Evolutionary conservation across 2,329 filamentous ascomycete genomes (phyloP), one percentile per base, ranked within the genome.

Genomic region (Calonectria fujianensis): DNA sequence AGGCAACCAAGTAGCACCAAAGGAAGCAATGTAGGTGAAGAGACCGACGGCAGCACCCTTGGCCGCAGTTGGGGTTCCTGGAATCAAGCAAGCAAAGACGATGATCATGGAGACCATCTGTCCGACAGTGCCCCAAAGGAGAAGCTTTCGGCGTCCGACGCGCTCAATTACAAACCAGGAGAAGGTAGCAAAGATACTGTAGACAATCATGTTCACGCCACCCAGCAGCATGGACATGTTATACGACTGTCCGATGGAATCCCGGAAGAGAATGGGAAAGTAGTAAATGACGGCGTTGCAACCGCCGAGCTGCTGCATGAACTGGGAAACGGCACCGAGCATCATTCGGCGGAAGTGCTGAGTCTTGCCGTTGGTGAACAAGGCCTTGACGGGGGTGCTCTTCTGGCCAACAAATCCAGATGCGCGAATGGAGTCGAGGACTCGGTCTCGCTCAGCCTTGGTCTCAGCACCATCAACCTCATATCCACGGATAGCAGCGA

Each of bases 11-110:
- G 91, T 92, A 0, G 92, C 91, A 41, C 92, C 93, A 76, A 94
- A 94, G 70, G 91, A 92, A 6, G 91, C 91, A 79, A 94, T 94
- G 84, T 93, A 94, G 3, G 91, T 89, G 84, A 94, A 94, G 16
- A 94, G 84, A 72, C 92, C 92, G 3, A 93, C 91, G 1, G 92
- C 92, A 0, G 93, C 91, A 41, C 93, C 93, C 81, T 94, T 94
- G 3, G 92, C 91, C 9, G 92, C 87, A 0, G 91, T 84, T 0
- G 87, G 88, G 1, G 88, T 89, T 0, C 91, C 91, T 54, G 94
- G 94, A n/a, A 95, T 91, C 75, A 95, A 91, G 37, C 88, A 86
- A 0, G 88, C 91, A 78, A 94, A 94, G 2, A 88, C 87, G 29
- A 93, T 83, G 81, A 94, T 86, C 89, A 92, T 91, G 73, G 89